Evolutionary conservation across 495 filamentous ascomycete genomes (phyloP).

Genomic region (Podospora bellae-mahoneyi): DNA sequence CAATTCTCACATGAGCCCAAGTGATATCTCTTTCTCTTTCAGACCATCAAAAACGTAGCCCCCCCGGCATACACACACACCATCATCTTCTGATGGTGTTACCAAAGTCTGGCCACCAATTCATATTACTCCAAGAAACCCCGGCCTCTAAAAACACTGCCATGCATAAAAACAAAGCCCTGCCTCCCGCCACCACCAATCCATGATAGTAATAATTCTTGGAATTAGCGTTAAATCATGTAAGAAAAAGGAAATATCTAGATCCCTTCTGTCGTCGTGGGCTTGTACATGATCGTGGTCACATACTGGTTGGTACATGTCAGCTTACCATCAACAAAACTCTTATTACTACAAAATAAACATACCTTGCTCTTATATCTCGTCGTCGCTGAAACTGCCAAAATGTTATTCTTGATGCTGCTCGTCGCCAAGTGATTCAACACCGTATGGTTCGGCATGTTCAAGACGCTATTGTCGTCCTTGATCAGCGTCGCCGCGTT

Average conservation of each 20-base stretch:
- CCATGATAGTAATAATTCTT: neutral
- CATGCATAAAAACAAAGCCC: neutral
- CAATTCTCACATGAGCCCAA: neutral
- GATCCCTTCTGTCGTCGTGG: slow-evolving; percentile 49
- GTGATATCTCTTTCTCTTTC: neutral
- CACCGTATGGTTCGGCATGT: slow-evolving; percentile 94
- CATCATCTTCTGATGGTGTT: no score
- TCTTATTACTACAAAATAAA: neutral
- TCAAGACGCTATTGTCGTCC: slow-evolving; percentile 94
- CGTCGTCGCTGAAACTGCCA: slow-evolving; percentile 96
- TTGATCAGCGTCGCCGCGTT: slow-evolving; percentile 89
- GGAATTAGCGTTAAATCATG: neutral
- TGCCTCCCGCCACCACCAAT: neutral
- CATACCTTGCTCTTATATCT: slow-evolving; percentile 91
- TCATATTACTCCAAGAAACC: neutral
- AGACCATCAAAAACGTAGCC: neutral
- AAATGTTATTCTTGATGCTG: slow-evolving; percentile 92
- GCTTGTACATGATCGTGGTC: slow-evolving; percentile 96
- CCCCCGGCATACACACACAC: no score
- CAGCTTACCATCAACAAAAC: neutral
- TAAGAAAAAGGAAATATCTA: slow-evolving; percentile 3
- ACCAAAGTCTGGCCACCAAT: neutral
- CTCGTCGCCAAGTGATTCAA: slow-evolving; percentile 97
- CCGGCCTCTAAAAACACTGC: neutral
- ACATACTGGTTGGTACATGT: slow-evolving; percentile 70